Conservation (phyloP, 345 rosid genomes). For the Eucalyptus shirleyi region DNA sequence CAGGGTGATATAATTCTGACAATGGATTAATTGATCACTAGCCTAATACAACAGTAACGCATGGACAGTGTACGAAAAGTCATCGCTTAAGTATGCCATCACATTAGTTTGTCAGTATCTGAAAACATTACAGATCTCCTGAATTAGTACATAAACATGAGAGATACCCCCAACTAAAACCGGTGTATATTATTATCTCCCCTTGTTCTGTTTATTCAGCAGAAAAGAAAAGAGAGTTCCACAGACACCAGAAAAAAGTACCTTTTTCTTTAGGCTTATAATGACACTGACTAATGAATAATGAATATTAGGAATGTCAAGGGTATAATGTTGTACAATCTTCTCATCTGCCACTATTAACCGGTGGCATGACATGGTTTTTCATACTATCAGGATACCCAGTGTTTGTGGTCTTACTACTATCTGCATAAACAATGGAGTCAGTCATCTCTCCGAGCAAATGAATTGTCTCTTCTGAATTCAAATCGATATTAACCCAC, state of each 20-base stretch:
- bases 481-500: neutral
- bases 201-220: neutral
- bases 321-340: neutral
- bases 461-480: constrained; percentile 1
- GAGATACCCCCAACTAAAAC: neutral
- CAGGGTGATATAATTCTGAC: too few species aligned
- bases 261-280: neutral
- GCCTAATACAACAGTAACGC: too few species aligned
- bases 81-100: neutral
- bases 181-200: neutral
- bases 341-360: neutral
- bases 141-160: neutral
- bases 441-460: neutral
- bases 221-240: neutral
- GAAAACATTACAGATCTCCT: neutral
- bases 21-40: too few species aligned
- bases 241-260: neutral
- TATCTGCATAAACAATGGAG: neutral
- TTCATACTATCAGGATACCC: neutral
- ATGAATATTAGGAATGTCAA: neutral
- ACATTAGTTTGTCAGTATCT: neutral
- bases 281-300: neutral
- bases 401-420: neutral
- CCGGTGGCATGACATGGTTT: neutral
- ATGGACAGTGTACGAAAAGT: too few species aligned